These are phyloP conservation scores for Neofusicoccum cordaticola DNA, from an alignment of 2,329 filamentous ascomycete genomes.

Conservation along the genomic window DNA sequence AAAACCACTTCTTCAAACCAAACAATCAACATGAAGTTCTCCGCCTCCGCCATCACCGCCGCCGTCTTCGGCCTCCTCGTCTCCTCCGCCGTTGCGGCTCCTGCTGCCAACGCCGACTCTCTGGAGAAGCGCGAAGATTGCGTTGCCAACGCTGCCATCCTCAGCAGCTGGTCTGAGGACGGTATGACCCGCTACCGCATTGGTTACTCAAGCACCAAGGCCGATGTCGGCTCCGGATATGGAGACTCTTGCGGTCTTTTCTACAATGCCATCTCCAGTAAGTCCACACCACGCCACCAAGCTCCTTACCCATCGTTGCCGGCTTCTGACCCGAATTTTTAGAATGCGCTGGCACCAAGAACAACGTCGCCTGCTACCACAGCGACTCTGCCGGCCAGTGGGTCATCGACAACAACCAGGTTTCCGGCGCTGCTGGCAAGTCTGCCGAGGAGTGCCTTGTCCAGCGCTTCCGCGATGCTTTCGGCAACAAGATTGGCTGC, in stretches of 20 bases:
- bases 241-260: background rate
- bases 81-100: background rate
- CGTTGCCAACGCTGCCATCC: background rate
- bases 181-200: background rate
- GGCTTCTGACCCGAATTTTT: too few species aligned
- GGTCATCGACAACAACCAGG: slow-evolving; percentile 4
- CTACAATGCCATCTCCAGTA: background rate
- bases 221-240: background rate
- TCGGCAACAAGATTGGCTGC: background rate
- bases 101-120: background rate
- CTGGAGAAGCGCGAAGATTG: background rate
- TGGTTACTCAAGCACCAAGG: background rate
- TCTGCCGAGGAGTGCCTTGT: background rate
- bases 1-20: too few species aligned
- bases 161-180: background rate
- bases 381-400: background rate
- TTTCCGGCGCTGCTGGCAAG: background rate
- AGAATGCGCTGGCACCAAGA: background rate
- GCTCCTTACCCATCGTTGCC: too few species aligned
- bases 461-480: background rate
- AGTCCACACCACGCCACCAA: background rate
- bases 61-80: background rate
- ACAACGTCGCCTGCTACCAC: slow-evolving; percentile 1
- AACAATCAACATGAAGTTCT: background rate
- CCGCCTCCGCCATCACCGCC: background rate